Base-by-base conservation (phyloP, 2,329 filamentous ascomycete genomes). In the Dactylellina sp. region DNA sequence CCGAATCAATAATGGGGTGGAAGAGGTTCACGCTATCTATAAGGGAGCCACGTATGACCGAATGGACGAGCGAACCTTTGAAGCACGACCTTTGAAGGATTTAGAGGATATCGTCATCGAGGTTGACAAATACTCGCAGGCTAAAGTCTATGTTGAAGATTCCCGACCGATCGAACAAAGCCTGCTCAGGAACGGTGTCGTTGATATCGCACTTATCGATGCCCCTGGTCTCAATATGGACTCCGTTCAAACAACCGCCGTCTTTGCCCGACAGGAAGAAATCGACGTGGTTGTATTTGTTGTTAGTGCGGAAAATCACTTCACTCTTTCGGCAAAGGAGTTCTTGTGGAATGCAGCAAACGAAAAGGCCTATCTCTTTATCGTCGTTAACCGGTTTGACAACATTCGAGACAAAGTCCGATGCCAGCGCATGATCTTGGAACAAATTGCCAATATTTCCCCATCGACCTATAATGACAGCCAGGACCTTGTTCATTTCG, bases 261-360 rank as follows among this genome's bases (percentile, higher is more conserved):
- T 99, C 5, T 99, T 99, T 81, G 95, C 95, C 22, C 87, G 95
- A 66, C 95, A 99, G 80, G 95, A 99, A 81, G 95, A 99, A 82
- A 99, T 99, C 76, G 95, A 99, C 78, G 95, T 99, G 0, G 95
- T 99, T 0, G 93, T 99, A 0, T 99, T 99, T 78, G 95, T 99
- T 35, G 95, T 99, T 3, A 97, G 93, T 9, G 95, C 95, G 1
- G 93, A 94, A 24, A 99, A 99, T 77, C 95, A 99, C 82, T 98
- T 99, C 80, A 99, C 95, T 0, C 88, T 96, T 62, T 97, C 95
- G 0, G 93, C 95, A n/a, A 96, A 91, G 82, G 95, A 99, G 79
- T 99, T 99, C 79, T 97, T 99, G 75, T 91, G 91, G 85, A 94
- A 94, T 56, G 95, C 95, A 1, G 95, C 95, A 0, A 89, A 94